A percentile compares a stretch with the other conserved stretches of the same genome.
Evolutionary conservation across 371 early-diverging fungal species (phyloP).

Genomic region (Mucor ambiguus): DNA sequence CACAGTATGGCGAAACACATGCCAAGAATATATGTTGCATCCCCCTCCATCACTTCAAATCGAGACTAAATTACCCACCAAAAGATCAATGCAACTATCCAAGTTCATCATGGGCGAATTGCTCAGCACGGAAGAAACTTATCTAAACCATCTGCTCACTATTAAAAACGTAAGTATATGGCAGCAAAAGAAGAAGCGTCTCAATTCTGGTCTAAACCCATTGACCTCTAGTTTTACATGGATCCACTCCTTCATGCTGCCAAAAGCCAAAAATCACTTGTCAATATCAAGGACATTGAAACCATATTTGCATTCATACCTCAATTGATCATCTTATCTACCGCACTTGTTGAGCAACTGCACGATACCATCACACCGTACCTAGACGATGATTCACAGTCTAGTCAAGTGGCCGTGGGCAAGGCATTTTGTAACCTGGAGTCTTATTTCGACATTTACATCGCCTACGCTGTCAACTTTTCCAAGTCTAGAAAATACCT

Average conservation of each 20-base stretch:
- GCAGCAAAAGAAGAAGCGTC: too few species aligned
- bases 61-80: constrained; percentile 11
- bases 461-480: constrained; percentile 37
- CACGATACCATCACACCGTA: constrained; percentile 5
- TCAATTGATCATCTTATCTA: constrained; percentile 32
- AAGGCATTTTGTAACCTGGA: constrained; percentile 32
- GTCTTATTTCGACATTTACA: constrained; percentile 36
- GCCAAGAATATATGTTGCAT: constrained; percentile 14
- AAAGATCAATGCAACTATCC: constrained; percentile 29
- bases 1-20: constrained; percentile 19
- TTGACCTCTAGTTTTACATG: constrained; percentile 33
- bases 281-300: constrained; percentile 29
- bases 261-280: constrained; percentile 17
- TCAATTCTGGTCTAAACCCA: background rate
- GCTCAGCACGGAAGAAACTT: constrained; percentile 41
- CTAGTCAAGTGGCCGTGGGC: constrained; percentile 16
- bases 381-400: constrained; percentile 10
- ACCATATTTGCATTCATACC: constrained; percentile 43
- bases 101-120: constrained; percentile 39
- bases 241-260: constrained; percentile 37
- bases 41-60: constrained; percentile 13
- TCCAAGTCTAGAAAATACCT: constrained; percentile 29
- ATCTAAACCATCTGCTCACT: constrained; percentile 33
- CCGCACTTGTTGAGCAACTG: constrained; percentile 21
- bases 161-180: constrained; percentile 28